Conservation (phyloP, 2,329 filamentous ascomycete species). For the Calonectria pseudoturangicola region DNA sequence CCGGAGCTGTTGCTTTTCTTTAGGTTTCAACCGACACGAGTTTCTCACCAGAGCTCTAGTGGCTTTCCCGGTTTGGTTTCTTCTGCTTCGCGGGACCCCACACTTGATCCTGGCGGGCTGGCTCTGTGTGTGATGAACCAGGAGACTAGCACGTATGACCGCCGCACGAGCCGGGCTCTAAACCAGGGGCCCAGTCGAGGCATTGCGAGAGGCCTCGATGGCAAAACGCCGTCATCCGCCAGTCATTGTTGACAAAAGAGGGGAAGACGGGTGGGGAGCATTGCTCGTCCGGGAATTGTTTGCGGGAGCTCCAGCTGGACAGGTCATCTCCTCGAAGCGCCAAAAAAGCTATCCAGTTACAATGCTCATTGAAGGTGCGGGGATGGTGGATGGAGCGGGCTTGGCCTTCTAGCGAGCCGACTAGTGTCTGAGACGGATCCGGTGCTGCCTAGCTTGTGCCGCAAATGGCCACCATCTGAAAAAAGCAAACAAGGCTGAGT, state of each 20-base stretch:
- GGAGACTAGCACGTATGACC: slow-evolving; percentile 51
- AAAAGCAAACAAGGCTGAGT: slow-evolving; percentile 53
- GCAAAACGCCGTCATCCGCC: slow-evolving; percentile 41
- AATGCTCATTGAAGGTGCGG: slow-evolving; percentile 22
- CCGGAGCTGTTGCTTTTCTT: not conserved
- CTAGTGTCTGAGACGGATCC: slow-evolving; percentile 36
- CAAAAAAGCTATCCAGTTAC: slow-evolving; percentile 27
- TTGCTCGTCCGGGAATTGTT: slow-evolving; percentile 35
- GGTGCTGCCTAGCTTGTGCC: slow-evolving; percentile 48
- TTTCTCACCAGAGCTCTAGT: slow-evolving; percentile 31
- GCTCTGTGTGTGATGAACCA: slow-evolving; percentile 51
- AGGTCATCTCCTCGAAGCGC: slow-evolving; percentile 23
- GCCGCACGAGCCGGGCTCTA: slow-evolving; percentile 50
- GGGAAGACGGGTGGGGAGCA: slow-evolving; percentile 24
- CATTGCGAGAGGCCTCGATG: slow-evolving; percentile 46
- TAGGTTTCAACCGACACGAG: slow-evolving; percentile 37
- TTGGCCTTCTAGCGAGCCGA: slow-evolving; percentile 31
- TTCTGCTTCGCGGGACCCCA: slow-evolving; percentile 38
- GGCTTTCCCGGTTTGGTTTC: slow-evolving; percentile 34
- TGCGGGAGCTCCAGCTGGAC: slow-evolving; percentile 36
- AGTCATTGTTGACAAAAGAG: slow-evolving; percentile 35
- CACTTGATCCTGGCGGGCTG: slow-evolving; percentile 36
- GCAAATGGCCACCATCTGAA: slow-evolving; percentile 49
- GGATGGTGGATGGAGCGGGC: slow-evolving; percentile 32
- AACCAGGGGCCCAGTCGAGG: slow-evolving; percentile 48